phyloP scores from a whole-genome alignment of 768 basidiomycete species.

The Mycena galopus region DNA sequence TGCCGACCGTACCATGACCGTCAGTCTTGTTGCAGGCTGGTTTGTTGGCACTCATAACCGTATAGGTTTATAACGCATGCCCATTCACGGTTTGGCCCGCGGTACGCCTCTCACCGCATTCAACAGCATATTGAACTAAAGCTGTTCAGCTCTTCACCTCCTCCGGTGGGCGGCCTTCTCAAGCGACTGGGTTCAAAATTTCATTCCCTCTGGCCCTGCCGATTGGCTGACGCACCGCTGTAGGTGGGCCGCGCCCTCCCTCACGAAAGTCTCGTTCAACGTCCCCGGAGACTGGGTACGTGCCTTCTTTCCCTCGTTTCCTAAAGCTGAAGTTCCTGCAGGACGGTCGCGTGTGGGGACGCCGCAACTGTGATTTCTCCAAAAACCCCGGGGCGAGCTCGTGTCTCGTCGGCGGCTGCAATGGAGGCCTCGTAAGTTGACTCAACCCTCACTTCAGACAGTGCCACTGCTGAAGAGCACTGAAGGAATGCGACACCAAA shows the following conservation, averaged over 20 bases:
- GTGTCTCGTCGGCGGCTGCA: slow-evolving; percentile 60
- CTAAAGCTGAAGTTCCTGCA: not conserved
- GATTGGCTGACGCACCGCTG: slow-evolving; percentile 5
- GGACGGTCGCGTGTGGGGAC: slow-evolving; percentile 63
- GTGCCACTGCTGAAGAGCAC: not conserved
- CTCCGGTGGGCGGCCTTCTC: slow-evolving; percentile 22
- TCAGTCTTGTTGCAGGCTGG: slow-evolving; percentile 12
- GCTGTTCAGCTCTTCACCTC: slow-evolving; percentile 28
- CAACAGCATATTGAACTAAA: slow-evolving; percentile 9
- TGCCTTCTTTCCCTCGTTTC: not conserved
- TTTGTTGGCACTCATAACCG: slow-evolving; percentile 4
- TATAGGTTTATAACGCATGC: slow-evolving; percentile 22
- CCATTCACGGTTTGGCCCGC: slow-evolving; percentile 27
- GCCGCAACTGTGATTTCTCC: slow-evolving; percentile 60
- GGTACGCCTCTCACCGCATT: slow-evolving; percentile 3
- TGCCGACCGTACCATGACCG: slow-evolving; percentile 22
- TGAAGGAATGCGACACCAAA: slow-evolving; percentile 8
- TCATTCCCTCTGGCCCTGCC: slow-evolving; percentile 9
- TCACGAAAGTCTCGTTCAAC: slow-evolving; percentile 5
- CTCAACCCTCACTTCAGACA: slow-evolving; percentile 42
- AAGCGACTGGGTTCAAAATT: slow-evolving; percentile 23
- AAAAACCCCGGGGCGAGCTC: slow-evolving; percentile 49
- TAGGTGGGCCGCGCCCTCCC: slow-evolving; percentile 9
- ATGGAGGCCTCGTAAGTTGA: slow-evolving; percentile 57
- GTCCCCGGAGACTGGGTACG: slow-evolving; percentile 20